phyloP scores from a whole-genome alignment of 1,139 yeast genomes.

The Yamadazyma conglobata region DNA sequence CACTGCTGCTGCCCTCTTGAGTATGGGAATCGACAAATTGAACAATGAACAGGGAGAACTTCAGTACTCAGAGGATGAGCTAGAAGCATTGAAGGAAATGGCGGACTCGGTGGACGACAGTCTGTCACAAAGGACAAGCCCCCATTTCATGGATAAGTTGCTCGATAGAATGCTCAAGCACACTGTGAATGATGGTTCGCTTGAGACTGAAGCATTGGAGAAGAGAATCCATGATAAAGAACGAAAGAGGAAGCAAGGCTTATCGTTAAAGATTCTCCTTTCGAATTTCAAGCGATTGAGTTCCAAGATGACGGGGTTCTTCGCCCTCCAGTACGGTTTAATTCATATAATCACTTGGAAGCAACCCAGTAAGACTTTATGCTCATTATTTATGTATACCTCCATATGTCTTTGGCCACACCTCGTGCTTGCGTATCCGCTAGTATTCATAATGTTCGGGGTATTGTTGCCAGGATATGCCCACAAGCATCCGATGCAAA shows the following conservation, averaged over 20 bases:
- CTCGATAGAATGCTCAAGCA: conserved; percentile 46
- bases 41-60: conserved; percentile 8
- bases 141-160: conserved; percentile 56
- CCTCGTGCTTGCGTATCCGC: conserved; percentile 61
- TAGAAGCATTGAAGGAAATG: conserved; percentile 16
- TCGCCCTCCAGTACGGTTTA: conserved; percentile 53
- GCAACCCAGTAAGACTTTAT: conserved; percentile 54
- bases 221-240: conserved; percentile 44
- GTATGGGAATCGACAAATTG: conserved; percentile 47
- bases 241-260: conserved; percentile 41
- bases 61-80: conserved; percentile 14
- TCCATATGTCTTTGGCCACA: conserved; percentile 69
- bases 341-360: conserved; percentile 61
- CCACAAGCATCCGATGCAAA: conserved; percentile 62
- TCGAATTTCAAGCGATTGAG: conserved; percentile 53
- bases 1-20: conserved; percentile 55
- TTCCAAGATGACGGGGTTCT: conserved; percentile 49
- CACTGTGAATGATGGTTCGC: conserved; percentile 29
- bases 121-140: conserved; percentile 1
- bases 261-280: conserved; percentile 48
- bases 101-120: conserved; percentile 15
- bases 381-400: conserved; percentile 51
- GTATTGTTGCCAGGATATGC: conserved; percentile 71
- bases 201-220: conserved; percentile 45
- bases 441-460: conserved; percentile 52